Conservation (phyloP, 1,139 yeast genomes). For the Meyerozyma carpophila region DNA sequence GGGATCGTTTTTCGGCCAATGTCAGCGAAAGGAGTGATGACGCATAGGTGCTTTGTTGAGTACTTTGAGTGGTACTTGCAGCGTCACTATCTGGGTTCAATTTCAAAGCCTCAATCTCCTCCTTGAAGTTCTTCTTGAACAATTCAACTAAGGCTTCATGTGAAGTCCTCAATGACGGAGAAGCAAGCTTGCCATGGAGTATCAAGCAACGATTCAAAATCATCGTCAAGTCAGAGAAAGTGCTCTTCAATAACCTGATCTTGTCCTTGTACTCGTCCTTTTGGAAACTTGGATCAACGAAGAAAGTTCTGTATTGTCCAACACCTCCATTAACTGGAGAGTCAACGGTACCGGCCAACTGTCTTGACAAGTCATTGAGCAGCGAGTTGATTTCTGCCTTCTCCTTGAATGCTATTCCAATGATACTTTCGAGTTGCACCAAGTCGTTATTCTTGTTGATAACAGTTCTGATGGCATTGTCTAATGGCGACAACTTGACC, state of each 20-base stretch:
- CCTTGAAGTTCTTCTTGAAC: constrained; percentile 62
- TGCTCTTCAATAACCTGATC: constrained; percentile 46
- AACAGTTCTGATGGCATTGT: constrained; percentile 71
- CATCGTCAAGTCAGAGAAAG: constrained; percentile 66
- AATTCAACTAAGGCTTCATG: constrained; percentile 64
- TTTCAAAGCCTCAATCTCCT: constrained; percentile 49
- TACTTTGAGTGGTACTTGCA: not conserved
- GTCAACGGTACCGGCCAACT: constrained; percentile 82
- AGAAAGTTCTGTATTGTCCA: constrained; percentile 73
- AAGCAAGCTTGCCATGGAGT: constrained; percentile 65
- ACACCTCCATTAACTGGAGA: constrained; percentile 94
- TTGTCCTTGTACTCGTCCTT: constrained; percentile 42
- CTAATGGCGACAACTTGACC: constrained; percentile 75
- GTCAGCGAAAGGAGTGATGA: constrained; percentile 3
- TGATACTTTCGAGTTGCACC: constrained; percentile 60
- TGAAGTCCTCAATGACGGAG: constrained; percentile 50
- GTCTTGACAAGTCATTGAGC: constrained; percentile 68
- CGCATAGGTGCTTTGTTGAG: not conserved
- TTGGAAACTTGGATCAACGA: constrained; percentile 37
- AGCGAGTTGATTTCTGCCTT: constrained; percentile 45
- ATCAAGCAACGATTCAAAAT: constrained; percentile 63
- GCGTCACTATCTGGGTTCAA: constrained; percentile 9
- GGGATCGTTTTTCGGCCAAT: constrained; percentile 16
- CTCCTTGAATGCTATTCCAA: constrained; percentile 52
- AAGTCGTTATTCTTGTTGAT: constrained; percentile 68